These are phyloP conservation scores for Phytopythium vexans DNA, from an alignment of 352 stramenopile genomes.

Conservation along the genomic window DNA sequence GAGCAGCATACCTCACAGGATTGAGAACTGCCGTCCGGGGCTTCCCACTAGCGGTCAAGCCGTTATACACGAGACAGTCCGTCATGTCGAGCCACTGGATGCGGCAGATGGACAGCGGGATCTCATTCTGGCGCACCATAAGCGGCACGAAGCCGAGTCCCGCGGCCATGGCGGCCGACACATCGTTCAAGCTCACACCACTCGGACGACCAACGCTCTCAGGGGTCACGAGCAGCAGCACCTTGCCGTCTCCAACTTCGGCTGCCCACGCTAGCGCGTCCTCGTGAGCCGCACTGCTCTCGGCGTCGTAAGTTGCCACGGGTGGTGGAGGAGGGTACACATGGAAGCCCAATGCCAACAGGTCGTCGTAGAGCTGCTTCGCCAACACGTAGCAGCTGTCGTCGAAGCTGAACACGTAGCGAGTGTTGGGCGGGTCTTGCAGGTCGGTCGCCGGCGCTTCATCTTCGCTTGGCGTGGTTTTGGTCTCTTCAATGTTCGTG, in stretches of 20 bases:
- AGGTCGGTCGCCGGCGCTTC: slow-evolving; percentile 3
- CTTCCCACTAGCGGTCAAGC: background rate
- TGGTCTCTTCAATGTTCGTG: background rate
- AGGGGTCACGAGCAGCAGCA: slow-evolving; percentile 66
- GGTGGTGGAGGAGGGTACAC: slow-evolving; percentile 29
- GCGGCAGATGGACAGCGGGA: slow-evolving; percentile 75
- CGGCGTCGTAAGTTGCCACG: too few relatives aligned
- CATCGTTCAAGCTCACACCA: slow-evolving; percentile 70
- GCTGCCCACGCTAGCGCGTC: slow-evolving; percentile 62
- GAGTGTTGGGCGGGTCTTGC: slow-evolving; percentile 9
- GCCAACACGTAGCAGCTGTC: slow-evolving; percentile 55
- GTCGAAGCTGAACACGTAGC: slow-evolving; percentile 73
- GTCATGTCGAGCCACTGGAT: slow-evolving; percentile 82
- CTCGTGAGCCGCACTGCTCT: slow-evolving; percentile 21
- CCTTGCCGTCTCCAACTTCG: slow-evolving; percentile 54
- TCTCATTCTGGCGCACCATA: slow-evolving; percentile 71
- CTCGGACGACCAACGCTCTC: slow-evolving; percentile 65
- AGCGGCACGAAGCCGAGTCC: slow-evolving; percentile 69
- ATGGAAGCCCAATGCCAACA: slow-evolving; percentile 37
- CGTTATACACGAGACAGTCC: slow-evolving; percentile 56
- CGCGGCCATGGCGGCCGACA: slow-evolving; percentile 64
- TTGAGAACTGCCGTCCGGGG: slow-evolving; percentile 29
- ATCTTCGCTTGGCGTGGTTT: background rate
- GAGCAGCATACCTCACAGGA: slow-evolving; percentile 42
- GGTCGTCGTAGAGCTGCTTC: slow-evolving; percentile 46